A percentile compares a stretch with the other conserved stretches of the same genome.
Conservation (phyloP, 257 asterid genomes). For the Rehmannia glutinosa region DNA sequence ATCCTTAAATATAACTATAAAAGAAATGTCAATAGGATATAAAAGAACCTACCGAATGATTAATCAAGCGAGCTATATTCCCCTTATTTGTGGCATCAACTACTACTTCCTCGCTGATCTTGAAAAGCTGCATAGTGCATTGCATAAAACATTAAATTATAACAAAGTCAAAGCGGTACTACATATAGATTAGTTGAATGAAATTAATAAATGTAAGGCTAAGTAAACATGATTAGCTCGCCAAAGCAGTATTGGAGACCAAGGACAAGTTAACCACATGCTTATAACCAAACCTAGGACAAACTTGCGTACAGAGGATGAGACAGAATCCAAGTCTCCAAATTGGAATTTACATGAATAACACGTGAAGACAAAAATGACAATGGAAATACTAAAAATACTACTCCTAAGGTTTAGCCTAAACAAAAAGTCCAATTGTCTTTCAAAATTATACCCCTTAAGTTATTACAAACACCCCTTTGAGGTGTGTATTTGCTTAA, state of each 20-base stretch:
- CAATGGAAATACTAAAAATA: background rate
- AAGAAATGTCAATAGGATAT: background rate
- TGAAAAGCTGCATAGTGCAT: slow-evolving; percentile 69
- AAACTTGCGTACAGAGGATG: too few relatives aligned
- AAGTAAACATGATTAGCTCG: background rate
- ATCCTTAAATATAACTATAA: too few relatives aligned
- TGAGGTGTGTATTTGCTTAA: background rate
- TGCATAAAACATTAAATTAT: slow-evolving; percentile 13
- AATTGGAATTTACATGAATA: background rate
- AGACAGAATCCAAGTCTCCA: background rate
- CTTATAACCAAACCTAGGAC: too few relatives aligned
- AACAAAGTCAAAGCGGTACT: background rate
- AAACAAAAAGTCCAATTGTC: background rate
- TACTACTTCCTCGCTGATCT: slow-evolving; percentile 85
- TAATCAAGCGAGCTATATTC: slow-evolving; percentile 87
- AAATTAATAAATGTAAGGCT: background rate
- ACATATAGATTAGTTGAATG: background rate
- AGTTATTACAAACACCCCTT: background rate
- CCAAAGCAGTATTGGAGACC: background rate
- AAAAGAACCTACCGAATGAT: slow-evolving; percentile 69
- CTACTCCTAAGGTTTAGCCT: background rate
- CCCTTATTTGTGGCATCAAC: slow-evolving; percentile 89
- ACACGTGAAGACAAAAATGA: background rate
- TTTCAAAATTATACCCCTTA: background rate
- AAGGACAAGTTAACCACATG: too few relatives aligned